Evolutionary conservation across 2,329 filamentous ascomycete genomes (phyloP).

Genomic region (Dothidotthia symphoricarpi): DNA sequence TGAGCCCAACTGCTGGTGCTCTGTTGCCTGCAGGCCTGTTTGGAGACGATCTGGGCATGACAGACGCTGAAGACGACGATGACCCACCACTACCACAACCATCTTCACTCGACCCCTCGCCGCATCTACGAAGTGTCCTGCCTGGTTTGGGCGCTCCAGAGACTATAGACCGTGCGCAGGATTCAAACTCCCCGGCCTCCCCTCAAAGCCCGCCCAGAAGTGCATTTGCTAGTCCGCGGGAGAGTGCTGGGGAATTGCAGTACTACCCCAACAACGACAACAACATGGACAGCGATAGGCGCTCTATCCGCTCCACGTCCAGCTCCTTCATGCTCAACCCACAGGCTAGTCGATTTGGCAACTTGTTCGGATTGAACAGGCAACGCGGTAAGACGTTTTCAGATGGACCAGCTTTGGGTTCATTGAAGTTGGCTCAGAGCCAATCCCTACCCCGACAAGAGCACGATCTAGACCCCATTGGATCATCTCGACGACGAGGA

Average conservation of each 20-base stretch:
- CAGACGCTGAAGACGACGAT: conserved; percentile 34
- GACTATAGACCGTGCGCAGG: conserved; percentile 33
- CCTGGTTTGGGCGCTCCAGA: conserved; percentile 45
- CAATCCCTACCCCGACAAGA: conserved; percentile 70
- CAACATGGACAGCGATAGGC: conserved; percentile 45
- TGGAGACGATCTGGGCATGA: conserved; percentile 60
- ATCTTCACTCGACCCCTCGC: conserved; percentile 28
- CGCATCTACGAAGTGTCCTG: conserved; percentile 34
- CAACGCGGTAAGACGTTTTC: conserved; percentile 61
- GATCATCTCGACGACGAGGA: conserved; percentile 56
- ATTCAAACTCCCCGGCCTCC: conserved; percentile 47
- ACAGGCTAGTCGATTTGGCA: conserved; percentile 55
- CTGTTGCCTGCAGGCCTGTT: conserved; percentile 69
- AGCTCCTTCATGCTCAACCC: conserved; percentile 51
- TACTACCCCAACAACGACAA: conserved; percentile 43
- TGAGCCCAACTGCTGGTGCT: conserved; percentile 74
- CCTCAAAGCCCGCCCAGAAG: conserved; percentile 46
- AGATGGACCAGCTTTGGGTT: conserved; percentile 65
- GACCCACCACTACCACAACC: conserved; percentile 18
- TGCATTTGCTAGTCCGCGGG: conserved; percentile 50
- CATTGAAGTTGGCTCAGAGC: conserved; percentile 68
- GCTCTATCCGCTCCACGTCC: conserved; percentile 49
- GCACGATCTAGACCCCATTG: conserved; percentile 49
- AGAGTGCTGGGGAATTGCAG: conserved; percentile 46
- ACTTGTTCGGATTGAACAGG: conserved; percentile 60